phyloP scores from a whole-genome alignment of 768 basidiomycete genomes.

The Mycena pura region DNA sequence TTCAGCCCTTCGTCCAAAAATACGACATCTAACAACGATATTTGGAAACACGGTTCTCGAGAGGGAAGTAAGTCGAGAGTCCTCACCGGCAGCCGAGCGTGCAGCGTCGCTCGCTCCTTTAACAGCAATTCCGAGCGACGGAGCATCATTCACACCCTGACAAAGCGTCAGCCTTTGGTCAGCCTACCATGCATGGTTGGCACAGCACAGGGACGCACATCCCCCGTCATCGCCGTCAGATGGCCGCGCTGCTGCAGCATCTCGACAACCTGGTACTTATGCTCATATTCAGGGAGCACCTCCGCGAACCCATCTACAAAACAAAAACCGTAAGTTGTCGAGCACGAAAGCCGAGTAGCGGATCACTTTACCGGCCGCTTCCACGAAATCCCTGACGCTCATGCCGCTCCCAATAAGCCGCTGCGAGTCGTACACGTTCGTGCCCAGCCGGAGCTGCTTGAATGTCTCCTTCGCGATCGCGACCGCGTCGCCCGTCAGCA shows the following conservation, averaged over 20 bases:
- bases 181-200: no score
- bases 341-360: not conserved
- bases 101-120: constrained; percentile 50
- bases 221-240: no score
- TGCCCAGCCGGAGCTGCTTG: constrained; percentile 48
- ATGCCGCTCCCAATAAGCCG: constrained; percentile 48
- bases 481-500: constrained; percentile 57
- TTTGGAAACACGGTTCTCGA: not conserved
- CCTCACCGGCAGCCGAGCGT: constrained; percentile 39
- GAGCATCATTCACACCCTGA: constrained; percentile 34
- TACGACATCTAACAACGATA: constrained; percentile 43
- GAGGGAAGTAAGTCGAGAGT: not conserved
- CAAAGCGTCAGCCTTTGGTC: not conserved
- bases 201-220: no score
- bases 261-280: constrained; percentile 41
- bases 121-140: constrained; percentile 43
- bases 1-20: constrained; percentile 54
- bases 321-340: no score
- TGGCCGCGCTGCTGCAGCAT: constrained; percentile 46
- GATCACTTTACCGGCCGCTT: constrained; percentile 37
- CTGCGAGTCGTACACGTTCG: constrained; percentile 52
- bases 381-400: constrained; percentile 43
- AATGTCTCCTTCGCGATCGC: constrained; percentile 55
- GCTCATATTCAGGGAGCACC: constrained; percentile 56
- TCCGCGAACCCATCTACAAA: constrained; percentile 52